Conservation (phyloP, 371 early-diverging fungal species). For the Paramicrosporidium saccamoebae region DNA sequence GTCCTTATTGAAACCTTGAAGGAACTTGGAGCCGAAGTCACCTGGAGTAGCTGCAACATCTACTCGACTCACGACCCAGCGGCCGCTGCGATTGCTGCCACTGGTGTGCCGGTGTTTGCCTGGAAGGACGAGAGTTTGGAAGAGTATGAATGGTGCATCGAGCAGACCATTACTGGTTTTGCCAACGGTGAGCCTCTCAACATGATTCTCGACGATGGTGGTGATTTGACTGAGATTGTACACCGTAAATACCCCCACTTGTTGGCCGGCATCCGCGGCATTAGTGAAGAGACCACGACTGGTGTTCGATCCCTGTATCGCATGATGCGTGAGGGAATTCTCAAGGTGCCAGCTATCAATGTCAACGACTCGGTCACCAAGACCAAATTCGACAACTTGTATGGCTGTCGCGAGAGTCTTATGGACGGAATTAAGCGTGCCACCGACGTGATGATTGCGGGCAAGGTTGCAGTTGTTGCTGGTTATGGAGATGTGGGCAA, state of each 20-base stretch:
- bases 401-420: constrained; percentile 96
- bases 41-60: constrained; percentile 97
- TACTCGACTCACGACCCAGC: constrained; percentile 96
- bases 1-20: constrained; percentile 87
- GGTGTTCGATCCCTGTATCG: constrained; percentile 95
- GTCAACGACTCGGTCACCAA: constrained; percentile 98
- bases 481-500: constrained; percentile 99
- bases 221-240: constrained; percentile 81
- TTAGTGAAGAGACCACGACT: constrained; percentile 97
- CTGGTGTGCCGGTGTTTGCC: constrained; percentile 46
- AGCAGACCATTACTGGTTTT: constrained; percentile 67
- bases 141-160: constrained; percentile 95
- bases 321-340: constrained; percentile 71
- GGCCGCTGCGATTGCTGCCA: constrained; percentile 47
- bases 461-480: constrained; percentile 89
- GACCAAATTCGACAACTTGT: constrained; percentile 97
- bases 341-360: constrained; percentile 94
- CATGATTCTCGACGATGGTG: constrained; percentile 96
- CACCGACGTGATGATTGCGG: constrained; percentile 98
- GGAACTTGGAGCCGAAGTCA: constrained; percentile 78
- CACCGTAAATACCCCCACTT: constrained; percentile 79
- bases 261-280: constrained; percentile 47
- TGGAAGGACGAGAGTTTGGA: constrained; percentile 93
- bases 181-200: constrained; percentile 76
- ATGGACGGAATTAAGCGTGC: constrained; percentile 98